Evolutionary conservation across 1,139 yeast genomes (phyloP), one percentile per base, ranked within the genome.

Genomic region (Candida tropicalis): DNA sequence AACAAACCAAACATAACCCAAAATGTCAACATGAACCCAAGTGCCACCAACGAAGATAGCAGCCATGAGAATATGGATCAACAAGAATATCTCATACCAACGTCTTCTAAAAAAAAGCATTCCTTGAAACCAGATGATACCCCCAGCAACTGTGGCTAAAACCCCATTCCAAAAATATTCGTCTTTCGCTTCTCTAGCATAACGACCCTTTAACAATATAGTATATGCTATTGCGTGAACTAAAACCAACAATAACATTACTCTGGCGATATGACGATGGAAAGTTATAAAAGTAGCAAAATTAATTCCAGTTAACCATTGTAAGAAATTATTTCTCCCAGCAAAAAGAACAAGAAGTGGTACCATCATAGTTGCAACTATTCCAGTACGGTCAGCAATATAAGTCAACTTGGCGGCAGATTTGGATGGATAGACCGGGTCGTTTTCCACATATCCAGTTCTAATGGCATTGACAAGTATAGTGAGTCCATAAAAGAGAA

Each of bases 11-110:
- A 61, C 58, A 49, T 67, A 76, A 1, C 77, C 78, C 39, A 72
- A 58, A 1, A 58, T 63, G 24, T 53, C 57, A 31, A 71, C 69
- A 49, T 76, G 81, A 34, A 62, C 43, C 70, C 75, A 74, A 7
- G 74, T 63, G 1, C 75, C 77, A 4, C 56, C 66, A 12, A 73
- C 54, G 49, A 68, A 75, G 8, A 73, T 40, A 1, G 57, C 63
- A 1, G 79, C 80, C 48, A 75, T 47, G 0, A 62, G 37, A 9
- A 76, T 73, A 48, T 76, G 81, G 23, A 62, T 28, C 2, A 64
- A 44, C 41, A 75, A 58, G 49, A 76, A 76, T 2, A 65, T 39
- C 48, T 76, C 81, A 47, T 76, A 76, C 65, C 67, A 67, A 26
- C 48, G 58, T 47, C 75, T 61, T 54, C 81, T 66, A 38, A 75